These are phyloP conservation scores for Ophioceras dolichostomum DNA, from an alignment of 2,329 filamentous ascomycete genomes.

Conservation along the genomic window DNA sequence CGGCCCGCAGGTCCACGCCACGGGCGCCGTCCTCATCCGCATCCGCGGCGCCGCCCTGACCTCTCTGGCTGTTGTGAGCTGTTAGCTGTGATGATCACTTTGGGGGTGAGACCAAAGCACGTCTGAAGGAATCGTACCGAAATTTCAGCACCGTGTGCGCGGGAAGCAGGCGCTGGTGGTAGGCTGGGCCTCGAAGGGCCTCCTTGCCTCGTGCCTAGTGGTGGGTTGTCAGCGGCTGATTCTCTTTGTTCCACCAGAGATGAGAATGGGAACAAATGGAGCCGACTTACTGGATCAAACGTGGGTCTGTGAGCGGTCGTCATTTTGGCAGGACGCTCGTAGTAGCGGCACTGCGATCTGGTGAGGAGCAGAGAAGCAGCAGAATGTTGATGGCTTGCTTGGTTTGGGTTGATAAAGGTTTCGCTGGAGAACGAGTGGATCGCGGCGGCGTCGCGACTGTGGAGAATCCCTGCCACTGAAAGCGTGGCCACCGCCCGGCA, in stretches of 20 bases:
- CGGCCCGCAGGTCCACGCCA: constrained; percentile 69
- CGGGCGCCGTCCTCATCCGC: constrained; percentile 23
- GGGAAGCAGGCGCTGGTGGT: constrained; percentile 90
- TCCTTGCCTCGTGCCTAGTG: constrained; percentile 81
- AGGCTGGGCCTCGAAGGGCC: constrained; percentile 81
- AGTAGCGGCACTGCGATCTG: too few species aligned
- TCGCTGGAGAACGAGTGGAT: too few species aligned
- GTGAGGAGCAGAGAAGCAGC: constrained; percentile 2
- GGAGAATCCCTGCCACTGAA: too few species aligned
- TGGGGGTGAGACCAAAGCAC: too few species aligned
- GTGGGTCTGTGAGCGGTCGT: constrained; percentile 73
- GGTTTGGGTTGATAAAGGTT: too few species aligned
- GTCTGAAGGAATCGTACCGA: constrained; percentile 42
- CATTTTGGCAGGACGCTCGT: too few species aligned
- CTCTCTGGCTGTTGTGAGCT: constrained; percentile 48
- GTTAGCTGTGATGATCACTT: too few species aligned
- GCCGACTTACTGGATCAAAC: constrained; percentile 68
- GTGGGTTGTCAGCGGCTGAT: constrained; percentile 13
- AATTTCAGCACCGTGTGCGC: constrained; percentile 90
- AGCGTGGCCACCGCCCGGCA: constrained; percentile 12
- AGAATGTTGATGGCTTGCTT: not conserved
- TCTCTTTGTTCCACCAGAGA: not conserved
- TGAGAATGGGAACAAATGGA: too few species aligned
- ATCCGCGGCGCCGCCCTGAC: constrained; percentile 77
- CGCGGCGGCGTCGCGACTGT: too few species aligned